Conservation (phyloP, 1,139 yeast species). For the Ogataea hybrid region DNA sequence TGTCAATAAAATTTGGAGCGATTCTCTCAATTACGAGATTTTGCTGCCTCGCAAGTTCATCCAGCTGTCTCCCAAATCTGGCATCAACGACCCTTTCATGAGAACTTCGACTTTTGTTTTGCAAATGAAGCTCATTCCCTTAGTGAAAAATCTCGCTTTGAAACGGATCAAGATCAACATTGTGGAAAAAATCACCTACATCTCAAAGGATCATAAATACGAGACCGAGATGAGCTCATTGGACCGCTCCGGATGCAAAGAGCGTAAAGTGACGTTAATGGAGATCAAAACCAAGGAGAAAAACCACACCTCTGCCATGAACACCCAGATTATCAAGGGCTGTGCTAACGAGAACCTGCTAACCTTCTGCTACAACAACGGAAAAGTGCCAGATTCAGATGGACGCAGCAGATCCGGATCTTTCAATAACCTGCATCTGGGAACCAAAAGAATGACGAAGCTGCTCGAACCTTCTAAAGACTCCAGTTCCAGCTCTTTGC, state of each 20-base stretch:
- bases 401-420: conserved; percentile 20
- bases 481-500: conserved; percentile 4
- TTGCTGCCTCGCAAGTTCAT: conserved; percentile 75
- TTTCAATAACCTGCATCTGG: conserved; percentile 10
- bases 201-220: conserved; percentile 50
- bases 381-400: conserved; percentile 12
- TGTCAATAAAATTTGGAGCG: conserved; percentile 81
- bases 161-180: conserved; percentile 73
- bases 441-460: conserved; percentile 20
- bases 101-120: conserved; percentile 38
- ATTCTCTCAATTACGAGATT: conserved; percentile 72
- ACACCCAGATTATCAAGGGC: conserved; percentile 60
- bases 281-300: conserved; percentile 59
- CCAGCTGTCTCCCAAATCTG: conserved; percentile 58
- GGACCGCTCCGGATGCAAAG: conserved; percentile 43
- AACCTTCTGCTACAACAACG: conserved; percentile 51
- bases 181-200: conserved; percentile 68
- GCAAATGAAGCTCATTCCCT: conserved; percentile 70
- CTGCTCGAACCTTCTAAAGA: conserved; percentile 14
- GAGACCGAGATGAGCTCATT: conserved; percentile 59
- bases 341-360: conserved; percentile 61
- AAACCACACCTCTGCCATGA: conserved; percentile 37
- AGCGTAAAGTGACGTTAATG: conserved; percentile 54
- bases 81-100: conserved; percentile 38
- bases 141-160: conserved; percentile 63